Evolutionary conservation across 306 rosid genomes (phyloP).

Genomic region (Gillenia trifoliata): DNA sequence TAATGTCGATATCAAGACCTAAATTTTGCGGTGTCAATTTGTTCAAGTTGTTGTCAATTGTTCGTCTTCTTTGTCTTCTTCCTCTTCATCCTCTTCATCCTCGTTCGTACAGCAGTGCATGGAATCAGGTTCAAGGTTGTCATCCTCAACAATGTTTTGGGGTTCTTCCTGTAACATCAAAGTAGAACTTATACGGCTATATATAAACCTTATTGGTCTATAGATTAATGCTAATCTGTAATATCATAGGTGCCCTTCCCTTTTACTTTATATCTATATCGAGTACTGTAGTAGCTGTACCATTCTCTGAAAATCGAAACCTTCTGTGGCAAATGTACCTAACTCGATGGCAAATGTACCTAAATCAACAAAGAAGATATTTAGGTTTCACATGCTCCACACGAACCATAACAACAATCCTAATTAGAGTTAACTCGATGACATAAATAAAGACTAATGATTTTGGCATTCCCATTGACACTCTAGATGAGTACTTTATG

Average conservation of each 20-base stretch:
- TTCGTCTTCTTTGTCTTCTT: neutral
- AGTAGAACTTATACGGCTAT: neutral
- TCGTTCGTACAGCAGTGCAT: neutral
- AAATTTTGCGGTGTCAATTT: neutral
- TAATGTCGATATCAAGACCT: constrained; percentile 13
- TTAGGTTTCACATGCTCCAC: neutral
- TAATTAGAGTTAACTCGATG: neutral
- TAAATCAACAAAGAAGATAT: neutral
- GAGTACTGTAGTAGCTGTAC: neutral
- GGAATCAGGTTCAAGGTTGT: neutral
- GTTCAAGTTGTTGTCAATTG: neutral
- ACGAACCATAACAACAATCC: neutral
- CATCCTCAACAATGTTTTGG: neutral
- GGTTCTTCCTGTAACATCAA: neutral
- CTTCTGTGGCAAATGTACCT: neutral
- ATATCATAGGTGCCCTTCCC: too few relatives aligned
- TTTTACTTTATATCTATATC: neutral
- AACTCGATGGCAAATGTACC: neutral
- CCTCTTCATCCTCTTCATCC: neutral
- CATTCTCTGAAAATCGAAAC: neutral
- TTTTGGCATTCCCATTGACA: neutral
- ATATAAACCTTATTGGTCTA: too few relatives aligned
- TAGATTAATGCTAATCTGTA: too few relatives aligned
- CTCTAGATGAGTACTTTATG: too few relatives aligned
- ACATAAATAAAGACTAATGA: neutral